phyloP scores from a whole-genome alignment of 2,329 filamentous ascomycete genomes.

The Aureobasidium melanogenum region DNA sequence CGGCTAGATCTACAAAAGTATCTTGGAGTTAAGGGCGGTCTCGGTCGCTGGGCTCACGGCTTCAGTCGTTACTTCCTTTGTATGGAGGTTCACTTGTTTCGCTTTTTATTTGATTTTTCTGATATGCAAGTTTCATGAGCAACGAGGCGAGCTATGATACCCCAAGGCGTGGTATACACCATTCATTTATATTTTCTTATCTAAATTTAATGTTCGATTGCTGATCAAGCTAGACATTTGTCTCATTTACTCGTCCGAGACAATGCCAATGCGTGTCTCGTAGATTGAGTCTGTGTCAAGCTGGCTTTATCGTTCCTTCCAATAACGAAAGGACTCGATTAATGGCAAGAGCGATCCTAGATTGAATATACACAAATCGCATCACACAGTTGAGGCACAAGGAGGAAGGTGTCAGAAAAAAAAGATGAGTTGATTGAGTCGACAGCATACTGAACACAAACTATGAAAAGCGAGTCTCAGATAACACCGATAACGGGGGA shows the following conservation, averaged over 20 bases:
- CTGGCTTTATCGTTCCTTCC: not conserved
- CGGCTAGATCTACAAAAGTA: constrained; percentile 14
- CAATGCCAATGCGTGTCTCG: not conserved
- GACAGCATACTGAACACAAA: not conserved
- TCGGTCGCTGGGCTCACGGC: not conserved
- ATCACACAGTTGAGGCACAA: not conserved
- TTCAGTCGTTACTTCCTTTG: too few species aligned
- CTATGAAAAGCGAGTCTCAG: not conserved
- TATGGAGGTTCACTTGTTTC: not conserved
- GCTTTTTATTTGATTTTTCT: not conserved
- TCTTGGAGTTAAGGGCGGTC: not conserved
- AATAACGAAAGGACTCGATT: too few species aligned
- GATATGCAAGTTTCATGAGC: not conserved
- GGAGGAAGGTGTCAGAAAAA: not conserved
- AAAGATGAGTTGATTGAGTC: not conserved
- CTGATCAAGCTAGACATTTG: not conserved
- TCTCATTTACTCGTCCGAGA: too few species aligned
- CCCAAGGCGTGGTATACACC: not conserved
- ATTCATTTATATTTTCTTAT: not conserved
- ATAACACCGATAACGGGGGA: not conserved
- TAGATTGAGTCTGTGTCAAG: not conserved
- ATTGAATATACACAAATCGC: not conserved
- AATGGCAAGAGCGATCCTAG: too few species aligned
- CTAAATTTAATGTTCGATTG: not conserved
- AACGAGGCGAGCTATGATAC: not conserved